Conservation (phyloP, 164 flowering plant genomes). For the Kalanchoe fedtschenkoi region DNA sequence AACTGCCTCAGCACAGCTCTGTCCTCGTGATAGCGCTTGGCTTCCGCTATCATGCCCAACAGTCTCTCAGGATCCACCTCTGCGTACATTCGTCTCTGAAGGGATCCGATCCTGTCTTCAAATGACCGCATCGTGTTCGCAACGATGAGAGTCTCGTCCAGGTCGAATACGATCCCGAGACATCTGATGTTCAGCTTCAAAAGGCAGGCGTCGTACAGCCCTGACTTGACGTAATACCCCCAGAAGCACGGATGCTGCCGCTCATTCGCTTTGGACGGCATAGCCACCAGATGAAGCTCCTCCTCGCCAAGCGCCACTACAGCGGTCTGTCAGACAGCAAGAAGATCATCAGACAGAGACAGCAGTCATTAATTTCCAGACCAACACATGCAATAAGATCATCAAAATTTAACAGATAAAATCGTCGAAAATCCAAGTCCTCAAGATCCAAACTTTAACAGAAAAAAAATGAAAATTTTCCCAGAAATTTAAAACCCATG, state of each 20-base stretch:
- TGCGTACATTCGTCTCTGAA: constrained; percentile 63
- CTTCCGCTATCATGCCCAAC: constrained; percentile 75
- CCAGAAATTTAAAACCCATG: neutral
- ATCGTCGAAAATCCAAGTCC: neutral
- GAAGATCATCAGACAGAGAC: too few relatives aligned
- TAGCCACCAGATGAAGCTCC: constrained; percentile 96
- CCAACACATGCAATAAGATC: neutral
- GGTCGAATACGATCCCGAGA: constrained; percentile 99
- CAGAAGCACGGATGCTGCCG: constrained; percentile 66
- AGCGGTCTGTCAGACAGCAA: constrained; percentile 66
- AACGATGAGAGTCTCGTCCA: constrained; percentile 93
- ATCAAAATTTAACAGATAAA: neutral
- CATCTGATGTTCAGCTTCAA: constrained; percentile 93
- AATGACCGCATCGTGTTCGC: constrained; percentile 99
- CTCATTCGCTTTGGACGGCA: constrained; percentile 51
- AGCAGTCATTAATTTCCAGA: neutral
- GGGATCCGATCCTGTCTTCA: constrained; percentile 91
- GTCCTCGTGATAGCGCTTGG: constrained; percentile 92
- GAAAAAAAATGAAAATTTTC: neutral
- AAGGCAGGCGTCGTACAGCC: constrained; percentile 78
- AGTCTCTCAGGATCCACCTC: constrained; percentile 76
- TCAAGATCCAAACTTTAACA: neutral
- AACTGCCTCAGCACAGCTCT: constrained; percentile 73
- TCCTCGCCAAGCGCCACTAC: constrained; percentile 57
- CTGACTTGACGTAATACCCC: constrained; percentile 67